Conservation (phyloP, 1,284 basidiomycete genomes). For the Trichosporon sp. region DNA sequence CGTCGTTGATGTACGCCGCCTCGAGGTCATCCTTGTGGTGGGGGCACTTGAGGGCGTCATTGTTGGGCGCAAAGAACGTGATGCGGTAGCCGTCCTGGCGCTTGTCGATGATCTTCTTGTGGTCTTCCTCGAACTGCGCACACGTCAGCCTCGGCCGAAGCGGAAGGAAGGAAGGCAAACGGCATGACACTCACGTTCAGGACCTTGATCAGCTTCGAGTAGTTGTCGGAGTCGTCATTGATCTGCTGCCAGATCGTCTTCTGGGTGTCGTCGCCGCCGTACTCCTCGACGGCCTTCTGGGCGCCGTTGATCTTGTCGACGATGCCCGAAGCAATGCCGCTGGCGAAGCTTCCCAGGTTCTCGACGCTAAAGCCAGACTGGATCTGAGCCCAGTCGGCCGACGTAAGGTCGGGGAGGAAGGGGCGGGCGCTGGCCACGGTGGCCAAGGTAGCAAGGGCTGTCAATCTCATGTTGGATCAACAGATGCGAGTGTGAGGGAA, state of each 20-base stretch:
- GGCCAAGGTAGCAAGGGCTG: neutral
- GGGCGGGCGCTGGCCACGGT: neutral
- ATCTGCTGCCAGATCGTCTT: slow-evolving; percentile 47
- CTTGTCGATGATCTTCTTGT: slow-evolving; percentile 42
- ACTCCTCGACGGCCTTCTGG: neutral
- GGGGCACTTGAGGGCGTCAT: slow-evolving; percentile 44
- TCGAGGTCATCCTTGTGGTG: slow-evolving; percentile 35
- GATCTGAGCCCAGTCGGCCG: slow-evolving; percentile 5
- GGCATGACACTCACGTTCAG: slow-evolving; percentile 35
- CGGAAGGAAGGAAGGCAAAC: neutral
- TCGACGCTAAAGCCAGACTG: slow-evolving; percentile 4
- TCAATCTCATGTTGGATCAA: neutral
- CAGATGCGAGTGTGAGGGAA: neutral
- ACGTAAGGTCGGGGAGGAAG: neutral
- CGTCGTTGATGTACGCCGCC: neutral
- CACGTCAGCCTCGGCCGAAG: neutral
- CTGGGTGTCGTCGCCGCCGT: slow-evolving; percentile 28
- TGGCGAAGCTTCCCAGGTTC: neutral
- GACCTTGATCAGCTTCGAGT: slow-evolving; percentile 47
- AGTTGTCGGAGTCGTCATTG: slow-evolving; percentile 39
- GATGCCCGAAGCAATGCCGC: neutral
- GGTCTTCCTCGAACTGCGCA: slow-evolving; percentile 35
- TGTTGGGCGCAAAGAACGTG: slow-evolving; percentile 51
- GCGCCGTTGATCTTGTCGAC: neutral
- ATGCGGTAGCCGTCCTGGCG: slow-evolving; percentile 36